A percentile compares a stretch with the other conserved stretches of the same genome.
Evolutionary conservation across 2,329 filamentous ascomycete species (phyloP).

Genomic region (Aspergillus vadensis): DNA sequence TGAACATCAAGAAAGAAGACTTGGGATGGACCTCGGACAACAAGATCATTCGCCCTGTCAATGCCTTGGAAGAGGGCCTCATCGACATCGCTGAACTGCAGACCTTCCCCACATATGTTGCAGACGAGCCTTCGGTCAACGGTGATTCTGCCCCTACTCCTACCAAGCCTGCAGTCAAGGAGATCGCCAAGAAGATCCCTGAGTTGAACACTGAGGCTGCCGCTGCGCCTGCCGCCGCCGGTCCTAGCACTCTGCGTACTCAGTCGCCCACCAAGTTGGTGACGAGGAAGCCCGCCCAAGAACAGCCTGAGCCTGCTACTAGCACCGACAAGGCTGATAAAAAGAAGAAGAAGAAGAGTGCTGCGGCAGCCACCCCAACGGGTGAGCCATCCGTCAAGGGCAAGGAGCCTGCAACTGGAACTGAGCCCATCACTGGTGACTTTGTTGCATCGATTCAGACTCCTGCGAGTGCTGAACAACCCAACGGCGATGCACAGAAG

Average conservation of each 20-base stretch:
- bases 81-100: slow-evolving; percentile 73
- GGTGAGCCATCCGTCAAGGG: slow-evolving; percentile 44
- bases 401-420: slow-evolving; percentile 31
- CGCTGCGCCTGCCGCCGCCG: slow-evolving; percentile 12
- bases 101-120: slow-evolving; percentile 46
- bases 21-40: slow-evolving; percentile 90
- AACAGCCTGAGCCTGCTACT: slow-evolving; percentile 30
- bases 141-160: slow-evolving; percentile 42
- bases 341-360: slow-evolving; percentile 66
- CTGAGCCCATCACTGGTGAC: slow-evolving; percentile 13
- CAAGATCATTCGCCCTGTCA: slow-evolving; percentile 77
- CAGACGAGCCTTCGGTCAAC: slow-evolving; percentile 49
- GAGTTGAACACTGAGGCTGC: slow-evolving; percentile 30
- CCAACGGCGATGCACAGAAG: slow-evolving; percentile 15
- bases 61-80: slow-evolving; percentile 72
- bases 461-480: slow-evolving; percentile 11
- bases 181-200: slow-evolving; percentile 46
- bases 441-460: slow-evolving; percentile 8
- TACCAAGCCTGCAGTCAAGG: slow-evolving; percentile 42
- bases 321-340: slow-evolving; percentile 64
- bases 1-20: slow-evolving; percentile 83
- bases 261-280: slow-evolving; percentile 44
- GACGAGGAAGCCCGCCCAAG: slow-evolving; percentile 45
- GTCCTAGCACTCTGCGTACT: slow-evolving; percentile 29
- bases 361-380: slow-evolving; percentile 40